Evolutionary conservation across 768 basidiomycete genomes (phyloP), one percentile per base, ranked within the genome.

Genomic region (Serpula lacrymans): DNA sequence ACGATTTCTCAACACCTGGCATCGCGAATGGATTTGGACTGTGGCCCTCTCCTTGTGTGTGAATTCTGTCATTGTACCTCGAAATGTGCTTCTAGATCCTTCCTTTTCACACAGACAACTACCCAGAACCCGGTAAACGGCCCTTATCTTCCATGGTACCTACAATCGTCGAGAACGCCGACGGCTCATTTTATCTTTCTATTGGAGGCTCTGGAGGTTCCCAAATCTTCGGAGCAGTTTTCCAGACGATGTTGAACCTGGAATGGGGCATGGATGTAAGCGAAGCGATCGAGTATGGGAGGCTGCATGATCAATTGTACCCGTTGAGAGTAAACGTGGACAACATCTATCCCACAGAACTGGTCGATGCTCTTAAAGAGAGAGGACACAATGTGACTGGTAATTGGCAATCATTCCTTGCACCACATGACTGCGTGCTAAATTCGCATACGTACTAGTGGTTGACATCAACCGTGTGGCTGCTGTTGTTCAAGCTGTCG

Each of bases 1-100:
- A 92, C 47, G 95, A 98, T 60, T 97, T 97, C 59, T 87, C 91
- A 9, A 82, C 70, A 1, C 94, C 93, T 1, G 91, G 87, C 3
- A 60, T 63, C n/a, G 77, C 89, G 5, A 95, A 96, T 51, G 78
- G 70, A 2, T 95, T 91, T 54, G 92, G 88, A 1, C 64, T 94
- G 34, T 80, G 68, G 65, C 84, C 91, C 13, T 89, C 86, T 12
- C 88, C 87, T 5, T 90, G 88, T 86, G 58, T 42, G 76, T 58
- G 21, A 4, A 3, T 13, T 11, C 14, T 13, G 28, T 6, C 22
- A 18, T 24, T 34, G 16, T 28, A n/a, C n/a, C 31, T 14, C n/a
- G 22, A 23, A 24, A 24, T 3, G 6, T 42, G 33, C 45, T 37
- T 18, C 37, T 26, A 41, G 32, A 48, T 47, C 8, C 5, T 42